phyloP scores from a whole-genome alignment of 371 early-diverging fungal genomes.

The Mucor saturninus region DNA sequence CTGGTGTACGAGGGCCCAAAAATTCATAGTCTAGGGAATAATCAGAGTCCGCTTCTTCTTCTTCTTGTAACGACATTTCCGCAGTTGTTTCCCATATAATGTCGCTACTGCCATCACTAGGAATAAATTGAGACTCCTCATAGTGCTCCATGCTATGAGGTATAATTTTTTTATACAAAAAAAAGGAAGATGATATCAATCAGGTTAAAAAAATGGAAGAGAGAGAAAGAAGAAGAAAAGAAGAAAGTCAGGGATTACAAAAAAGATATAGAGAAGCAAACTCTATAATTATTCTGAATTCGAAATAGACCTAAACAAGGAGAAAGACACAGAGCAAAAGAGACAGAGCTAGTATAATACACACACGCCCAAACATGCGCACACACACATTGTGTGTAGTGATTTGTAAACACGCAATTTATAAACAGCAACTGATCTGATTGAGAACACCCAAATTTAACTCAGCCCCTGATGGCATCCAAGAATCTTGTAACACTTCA shows the following conservation, averaged over 20 bases:
- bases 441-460: no score
- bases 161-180: neutral
- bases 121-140: constrained; percentile 1
- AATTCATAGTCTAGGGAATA: constrained; percentile 56
- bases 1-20: constrained; percentile 47
- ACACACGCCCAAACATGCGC: no score
- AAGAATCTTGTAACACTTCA: constrained; percentile 21
- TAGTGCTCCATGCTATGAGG: constrained; percentile 4
- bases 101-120: constrained; percentile 17
- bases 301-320: constrained; percentile 32
- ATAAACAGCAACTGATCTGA: no score
- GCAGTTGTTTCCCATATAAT: constrained; percentile 6
- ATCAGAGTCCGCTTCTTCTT: constrained; percentile 39
- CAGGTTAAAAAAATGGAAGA: constrained; percentile 8
- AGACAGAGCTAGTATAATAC: no score
- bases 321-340: neutral
- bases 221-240: constrained; percentile 12
- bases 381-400: no score
- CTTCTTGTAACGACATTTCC: constrained; percentile 6
- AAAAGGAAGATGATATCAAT: neutral
- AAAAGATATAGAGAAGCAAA: constrained; percentile 14
- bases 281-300: constrained; percentile 32
- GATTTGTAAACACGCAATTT: no score
- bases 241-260: constrained; percentile 13
- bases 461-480: constrained; percentile 8